Evolutionary conservation across 108 stramenopile genomes (phyloP).

Genomic region (Cyclostephanos tholiformis): DNA sequence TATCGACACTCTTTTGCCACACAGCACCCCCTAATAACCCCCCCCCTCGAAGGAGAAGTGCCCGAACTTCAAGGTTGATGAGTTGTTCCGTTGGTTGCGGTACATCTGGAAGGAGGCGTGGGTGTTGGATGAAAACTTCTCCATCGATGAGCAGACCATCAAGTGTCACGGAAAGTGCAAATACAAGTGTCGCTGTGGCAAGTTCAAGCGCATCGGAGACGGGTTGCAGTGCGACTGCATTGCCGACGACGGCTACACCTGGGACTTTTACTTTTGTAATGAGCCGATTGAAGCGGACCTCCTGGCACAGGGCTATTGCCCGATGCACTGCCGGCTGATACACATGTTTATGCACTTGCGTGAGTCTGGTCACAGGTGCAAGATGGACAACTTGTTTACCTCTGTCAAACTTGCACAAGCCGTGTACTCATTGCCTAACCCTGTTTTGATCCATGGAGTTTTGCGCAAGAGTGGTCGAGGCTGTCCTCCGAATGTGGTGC

Average conservation of each 20-base stretch:
- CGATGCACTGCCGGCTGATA: background rate
- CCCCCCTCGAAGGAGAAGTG: slow-evolving; percentile 12
- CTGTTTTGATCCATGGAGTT: too few species aligned
- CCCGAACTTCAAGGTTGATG: too few species aligned
- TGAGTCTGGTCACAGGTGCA: slow-evolving; percentile 14
- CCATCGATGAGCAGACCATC: slow-evolving; percentile 14
- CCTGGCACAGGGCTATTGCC: background rate
- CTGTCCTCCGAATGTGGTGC: too few species aligned
- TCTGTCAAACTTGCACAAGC: too few species aligned
- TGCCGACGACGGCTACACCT: background rate
- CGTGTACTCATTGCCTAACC: background rate
- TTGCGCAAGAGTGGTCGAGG: too few species aligned
- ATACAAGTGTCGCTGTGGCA: slow-evolving; percentile 19
- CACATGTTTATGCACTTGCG: slow-evolving; percentile 10
- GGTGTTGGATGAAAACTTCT: slow-evolving; percentile 8
- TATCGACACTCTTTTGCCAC: slow-evolving; percentile 23
- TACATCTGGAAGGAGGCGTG: slow-evolving; percentile 2
- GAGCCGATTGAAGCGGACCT: background rate
- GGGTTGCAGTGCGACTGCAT: slow-evolving; percentile 19
- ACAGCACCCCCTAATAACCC: slow-evolving; percentile 8
- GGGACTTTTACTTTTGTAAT: background rate
- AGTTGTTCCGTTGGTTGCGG: too few species aligned
- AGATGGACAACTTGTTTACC: slow-evolving; percentile 27
- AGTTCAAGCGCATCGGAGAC: slow-evolving; percentile 18
- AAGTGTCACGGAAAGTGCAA: slow-evolving; percentile 4